A percentile compares a stretch with the other conserved stretches of the same genome.
Conservation (phyloP, 2,329 filamentous ascomycete species). For the Aspergillus sojae region DNA sequence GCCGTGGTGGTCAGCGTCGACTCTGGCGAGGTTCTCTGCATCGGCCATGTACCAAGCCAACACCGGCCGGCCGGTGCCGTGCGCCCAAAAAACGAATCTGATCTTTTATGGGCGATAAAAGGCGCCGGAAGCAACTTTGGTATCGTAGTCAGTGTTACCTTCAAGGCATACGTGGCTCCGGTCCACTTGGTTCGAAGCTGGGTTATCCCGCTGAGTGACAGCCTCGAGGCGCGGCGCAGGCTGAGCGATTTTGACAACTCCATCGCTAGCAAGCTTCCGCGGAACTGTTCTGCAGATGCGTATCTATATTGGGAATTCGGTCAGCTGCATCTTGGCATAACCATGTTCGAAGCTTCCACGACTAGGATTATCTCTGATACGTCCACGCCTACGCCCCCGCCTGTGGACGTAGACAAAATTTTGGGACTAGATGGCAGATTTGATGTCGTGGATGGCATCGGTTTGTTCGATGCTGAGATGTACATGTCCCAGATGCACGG, state of each 20-base stretch:
- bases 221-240: slow-evolving; percentile 34
- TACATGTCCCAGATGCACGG: slow-evolving; percentile 64
- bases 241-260: slow-evolving; percentile 42
- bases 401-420: slow-evolving; percentile 17
- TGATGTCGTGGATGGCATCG: slow-evolving; percentile 50
- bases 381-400: slow-evolving; percentile 13
- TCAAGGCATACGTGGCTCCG: slow-evolving; percentile 50
- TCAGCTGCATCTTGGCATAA: slow-evolving; percentile 56
- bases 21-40: slow-evolving; percentile 50
- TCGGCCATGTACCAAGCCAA: slow-evolving; percentile 56
- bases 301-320: slow-evolving; percentile 58
- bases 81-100: slow-evolving; percentile 50
- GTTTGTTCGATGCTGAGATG: slow-evolving; percentile 62
- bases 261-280: slow-evolving; percentile 44
- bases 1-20: slow-evolving; percentile 59
- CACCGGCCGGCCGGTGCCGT: slow-evolving; percentile 46
- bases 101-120: slow-evolving; percentile 61
- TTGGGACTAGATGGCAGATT: slow-evolving; percentile 38
- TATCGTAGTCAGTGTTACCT: slow-evolving; percentile 57
- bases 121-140: slow-evolving; percentile 64
- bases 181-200: slow-evolving; percentile 47
- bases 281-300: slow-evolving; percentile 54
- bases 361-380: slow-evolving; percentile 14
- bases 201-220: slow-evolving; percentile 33
- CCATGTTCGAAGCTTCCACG: slow-evolving; percentile 48